Conservation (phyloP, 257 asterid genomes). For the Lantana camara region DNA sequence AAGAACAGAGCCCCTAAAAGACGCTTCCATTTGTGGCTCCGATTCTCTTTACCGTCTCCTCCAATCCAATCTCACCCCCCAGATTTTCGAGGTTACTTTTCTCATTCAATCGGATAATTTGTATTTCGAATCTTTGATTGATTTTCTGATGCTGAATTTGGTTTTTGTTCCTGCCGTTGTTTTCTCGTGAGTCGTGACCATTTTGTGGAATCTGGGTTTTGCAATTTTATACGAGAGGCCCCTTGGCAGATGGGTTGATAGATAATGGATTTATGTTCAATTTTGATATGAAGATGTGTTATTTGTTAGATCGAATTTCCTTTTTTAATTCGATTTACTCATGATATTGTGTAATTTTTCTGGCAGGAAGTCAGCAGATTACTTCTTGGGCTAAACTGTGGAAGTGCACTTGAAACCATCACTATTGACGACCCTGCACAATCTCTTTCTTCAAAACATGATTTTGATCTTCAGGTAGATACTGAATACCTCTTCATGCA, state of each 20-base stretch:
- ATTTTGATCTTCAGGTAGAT: slow-evolving; percentile 87
- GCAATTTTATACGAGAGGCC: too few relatives aligned
- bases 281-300: background rate
- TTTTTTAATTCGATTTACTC: background rate
- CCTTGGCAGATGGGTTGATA: background rate
- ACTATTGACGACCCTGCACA: slow-evolving; percentile 53
- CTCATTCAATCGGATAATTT: too few relatives aligned
- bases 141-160: background rate
- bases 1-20: slow-evolving; percentile 26
- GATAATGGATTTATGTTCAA: too few relatives aligned
- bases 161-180: background rate
- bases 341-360: background rate
- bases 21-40: slow-evolving; percentile 67
- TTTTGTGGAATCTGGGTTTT: background rate
- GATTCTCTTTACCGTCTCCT: slow-evolving; percentile 67
- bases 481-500: background rate
- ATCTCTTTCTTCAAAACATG: slow-evolving; percentile 62
- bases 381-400: slow-evolving; percentile 83
- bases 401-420: slow-evolving; percentile 54
- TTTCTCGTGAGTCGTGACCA: too few relatives aligned
- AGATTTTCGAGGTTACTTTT: slow-evolving; percentile 49
- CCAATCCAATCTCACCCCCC: slow-evolving; percentile 56
- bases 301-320: background rate
- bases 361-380: slow-evolving; percentile 80
- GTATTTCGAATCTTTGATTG: background rate